These are phyloP conservation scores for Saccharum hybrid DNA, from an alignment of 202 grass and related monocot genomes.

Conservation along the genomic window DNA sequence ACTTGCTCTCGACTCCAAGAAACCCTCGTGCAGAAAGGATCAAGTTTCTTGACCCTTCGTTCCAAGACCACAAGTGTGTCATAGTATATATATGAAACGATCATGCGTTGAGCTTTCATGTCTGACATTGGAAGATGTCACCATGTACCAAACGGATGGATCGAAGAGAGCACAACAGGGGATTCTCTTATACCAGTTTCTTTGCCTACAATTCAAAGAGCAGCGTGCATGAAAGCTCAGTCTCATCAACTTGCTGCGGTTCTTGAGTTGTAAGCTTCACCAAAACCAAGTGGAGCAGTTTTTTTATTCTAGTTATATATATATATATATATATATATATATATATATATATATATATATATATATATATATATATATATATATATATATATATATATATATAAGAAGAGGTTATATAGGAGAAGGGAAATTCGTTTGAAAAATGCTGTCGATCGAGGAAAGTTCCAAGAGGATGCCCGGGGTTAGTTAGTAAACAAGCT, in stretches of 20 bases:
- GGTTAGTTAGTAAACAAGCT: conserved; percentile 19
- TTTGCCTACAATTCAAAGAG: conserved; percentile 49
- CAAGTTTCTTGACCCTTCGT: conserved; percentile 2
- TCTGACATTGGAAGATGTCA: conserved; percentile 48
- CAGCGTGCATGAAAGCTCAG: conserved; percentile 42
- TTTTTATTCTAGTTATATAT: too few species aligned
- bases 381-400: neutral
- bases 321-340: too few species aligned
- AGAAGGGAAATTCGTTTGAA: neutral
- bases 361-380: neutral
- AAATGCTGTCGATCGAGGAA: neutral
- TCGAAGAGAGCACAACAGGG: neutral
- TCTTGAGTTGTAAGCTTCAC: conserved; percentile 25
- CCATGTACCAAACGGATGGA: conserved; percentile 38
- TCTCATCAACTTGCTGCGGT: conserved; percentile 36
- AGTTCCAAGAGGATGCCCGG: neutral
- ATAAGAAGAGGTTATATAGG: neutral
- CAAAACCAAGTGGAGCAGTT: neutral
- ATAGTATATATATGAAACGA: neutral
- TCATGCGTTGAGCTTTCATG: conserved; percentile 45
- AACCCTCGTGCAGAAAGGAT: conserved; percentile 23
- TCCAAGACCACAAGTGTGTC: neutral
- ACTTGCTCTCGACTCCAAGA: conserved; percentile 21
- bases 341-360: neutral
- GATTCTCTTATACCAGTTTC: conserved; percentile 22